Base-by-base conservation (phyloP, 305 asterid genomes). In the Solanum hybrid region DNA sequence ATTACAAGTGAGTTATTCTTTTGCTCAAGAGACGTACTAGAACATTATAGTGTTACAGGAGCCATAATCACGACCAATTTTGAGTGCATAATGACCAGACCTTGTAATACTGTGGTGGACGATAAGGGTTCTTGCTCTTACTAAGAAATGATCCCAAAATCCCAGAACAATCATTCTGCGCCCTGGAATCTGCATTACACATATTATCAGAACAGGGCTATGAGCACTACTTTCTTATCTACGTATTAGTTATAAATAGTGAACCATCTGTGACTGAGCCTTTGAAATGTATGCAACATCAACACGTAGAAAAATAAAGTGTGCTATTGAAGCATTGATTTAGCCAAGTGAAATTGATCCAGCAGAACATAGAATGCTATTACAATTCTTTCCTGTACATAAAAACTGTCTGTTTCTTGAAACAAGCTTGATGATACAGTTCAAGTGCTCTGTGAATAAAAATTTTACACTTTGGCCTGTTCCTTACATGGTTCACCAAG, bases 81-180 rank as follows among this genome's bases (percentile, higher is more conserved):
- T 51, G 42, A 84, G 42, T 51, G 88, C 76, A 51, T 51, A 51
- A 51, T 84, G 24, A 31, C 75, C 88, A 51, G 88, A 84, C 88
- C 88, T 84, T 84, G 76, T 29, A 51, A 22, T 61, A 31, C 75
- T 84, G 88, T 84, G 88, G 88, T 84, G 88, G 88, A 84, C 88
- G 88, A 84, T 84, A 84, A 84, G 88, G 88, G 75, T 84, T 84
- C 88, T 84, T 84, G 88, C 88, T 51, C 46, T 84, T 84, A 57
- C 75, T 51, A 31, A 84, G 88, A 57, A 51, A 29, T 31, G 88
- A 57, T 51, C 76, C 88, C 42, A 46, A 51, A 84, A 84, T 31
- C 75, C 46, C 75, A 51, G 76, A 51, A 22, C 13, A 33, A 84
- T 84, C 46, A 20, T 51, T 51, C 75, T 31, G 31, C 46, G 4